Evolutionary conservation across 208 protist genomes (phyloP).

Genomic region (Trypanosoma rangeli): DNA sequence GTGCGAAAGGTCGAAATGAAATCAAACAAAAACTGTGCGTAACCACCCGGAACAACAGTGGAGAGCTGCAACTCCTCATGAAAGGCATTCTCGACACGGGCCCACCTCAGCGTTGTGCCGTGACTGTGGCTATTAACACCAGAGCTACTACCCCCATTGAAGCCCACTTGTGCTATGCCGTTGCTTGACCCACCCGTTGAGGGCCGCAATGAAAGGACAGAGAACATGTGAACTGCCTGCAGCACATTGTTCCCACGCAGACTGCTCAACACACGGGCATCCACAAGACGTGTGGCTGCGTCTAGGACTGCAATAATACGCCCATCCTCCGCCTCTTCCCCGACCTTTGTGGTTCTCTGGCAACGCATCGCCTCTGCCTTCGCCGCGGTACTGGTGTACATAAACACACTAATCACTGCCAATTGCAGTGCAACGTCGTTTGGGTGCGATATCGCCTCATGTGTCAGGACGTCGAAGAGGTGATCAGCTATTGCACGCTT

Average conservation of each 20-base stretch:
- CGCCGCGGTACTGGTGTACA: constrained; percentile 18
- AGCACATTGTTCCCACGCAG: constrained; percentile 29
- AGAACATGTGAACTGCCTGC: constrained; percentile 36
- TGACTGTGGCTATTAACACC: neutral
- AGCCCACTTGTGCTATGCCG: neutral
- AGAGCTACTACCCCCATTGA: neutral
- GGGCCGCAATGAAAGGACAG: neutral
- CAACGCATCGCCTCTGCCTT: neutral
- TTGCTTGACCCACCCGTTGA: neutral
- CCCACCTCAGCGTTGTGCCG: neutral
- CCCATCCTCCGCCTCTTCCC: neutral
- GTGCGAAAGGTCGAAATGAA: constrained; percentile 20
- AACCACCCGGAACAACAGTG: constrained; percentile 31
- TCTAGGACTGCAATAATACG: constrained; percentile 4
- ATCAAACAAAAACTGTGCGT: constrained; percentile 36
- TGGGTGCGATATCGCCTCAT: constrained; percentile 4
- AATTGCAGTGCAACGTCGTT: constrained; percentile 42
- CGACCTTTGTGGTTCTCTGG: neutral
- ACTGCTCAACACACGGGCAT: constrained; percentile 6
- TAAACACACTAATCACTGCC: constrained; percentile 53
- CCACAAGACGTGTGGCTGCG: constrained; percentile 11
- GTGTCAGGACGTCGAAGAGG: constrained; percentile 38
- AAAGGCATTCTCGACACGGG: constrained; percentile 9
- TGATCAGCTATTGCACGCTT: constrained; percentile 27
- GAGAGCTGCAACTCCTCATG: constrained; percentile 17